These are phyloP conservation scores for Entomortierella beljakovae DNA, from an alignment of 192 early-diverging fungal species.

Conservation along the genomic window DNA sequence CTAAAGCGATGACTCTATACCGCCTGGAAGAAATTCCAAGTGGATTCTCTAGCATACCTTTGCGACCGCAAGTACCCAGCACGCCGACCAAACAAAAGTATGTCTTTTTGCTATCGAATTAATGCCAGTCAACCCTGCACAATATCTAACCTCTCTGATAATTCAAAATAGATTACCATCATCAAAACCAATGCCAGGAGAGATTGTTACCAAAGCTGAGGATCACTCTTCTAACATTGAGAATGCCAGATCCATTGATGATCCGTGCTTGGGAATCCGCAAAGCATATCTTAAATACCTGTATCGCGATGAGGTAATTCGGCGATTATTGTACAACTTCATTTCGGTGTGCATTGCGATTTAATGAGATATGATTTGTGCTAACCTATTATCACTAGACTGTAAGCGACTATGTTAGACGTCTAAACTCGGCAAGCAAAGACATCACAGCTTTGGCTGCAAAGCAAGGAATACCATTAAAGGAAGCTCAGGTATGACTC, in stretches of 20 bases:
- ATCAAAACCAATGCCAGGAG: slow-evolving; percentile 28
- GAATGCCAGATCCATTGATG: slow-evolving; percentile 16
- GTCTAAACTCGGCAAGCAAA: slow-evolving; percentile 41
- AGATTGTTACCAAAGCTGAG: background rate
- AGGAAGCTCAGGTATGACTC: slow-evolving; percentile 38
- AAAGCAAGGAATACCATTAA: slow-evolving; percentile 28
- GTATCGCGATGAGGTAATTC: slow-evolving; percentile 27
- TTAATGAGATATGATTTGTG: background rate
- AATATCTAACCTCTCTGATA: background rate
- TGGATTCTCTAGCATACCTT: background rate
- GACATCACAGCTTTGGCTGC: slow-evolving; percentile 43
- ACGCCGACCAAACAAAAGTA: slow-evolving; percentile 7
- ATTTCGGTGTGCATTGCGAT: background rate
- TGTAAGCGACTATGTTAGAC: slow-evolving; percentile 38
- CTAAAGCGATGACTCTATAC: background rate
- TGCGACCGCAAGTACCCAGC: background rate
- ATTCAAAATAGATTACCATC: background rate
- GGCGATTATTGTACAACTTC: too few relatives aligned
- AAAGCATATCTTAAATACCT: slow-evolving; percentile 35
- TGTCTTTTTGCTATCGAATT: background rate
- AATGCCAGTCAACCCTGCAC: too few relatives aligned
- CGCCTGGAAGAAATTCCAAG: slow-evolving; percentile 17
- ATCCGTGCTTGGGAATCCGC: slow-evolving; percentile 21
- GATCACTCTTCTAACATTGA: background rate
- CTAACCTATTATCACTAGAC: slow-evolving; percentile 9